Evolutionary conservation across 2,329 filamentous ascomycete species (phyloP), one percentile per base, ranked within the genome.

Genomic region (Periglandula ipomoeae): DNA sequence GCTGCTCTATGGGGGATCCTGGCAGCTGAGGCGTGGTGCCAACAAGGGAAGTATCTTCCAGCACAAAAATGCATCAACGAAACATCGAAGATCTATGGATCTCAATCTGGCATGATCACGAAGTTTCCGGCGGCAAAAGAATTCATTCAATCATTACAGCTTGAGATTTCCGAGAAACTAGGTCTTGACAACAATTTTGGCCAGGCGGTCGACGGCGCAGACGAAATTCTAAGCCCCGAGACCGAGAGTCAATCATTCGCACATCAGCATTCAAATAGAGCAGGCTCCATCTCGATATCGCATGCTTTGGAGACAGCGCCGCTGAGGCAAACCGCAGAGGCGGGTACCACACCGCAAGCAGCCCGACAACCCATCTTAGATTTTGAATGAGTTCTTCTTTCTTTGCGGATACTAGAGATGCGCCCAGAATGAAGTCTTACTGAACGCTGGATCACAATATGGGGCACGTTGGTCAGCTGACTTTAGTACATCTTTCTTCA

Each of bases 1-100:
- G 87, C 90, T 2, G 93, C 87, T 0, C 78, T 95, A 54, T 98
- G 90, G 90, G 85, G 84, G 55, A 76, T 93, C 20, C 75, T 95
- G 35, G 85, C 87, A 1, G 84, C 89, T 1, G 86, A 95, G 58
- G 78, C 82, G 1, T 98, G 93, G 93, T 73, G 91, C 48, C 77
- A 78, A 45, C 78, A 90, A 53, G 81, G 78, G 30, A 90, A 91
- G 60, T 81, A 82, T 47, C 79, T 85, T 13, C 86, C 94, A 60
- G 87, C 89, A 1, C 86, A 88, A 55, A 76, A 79, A 50, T 88
- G 87, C 54, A 75, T 97, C 1, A 81, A 86, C 44, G 81, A 85
- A 55, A 87, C 87, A 3, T 67, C 71, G 24, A 69, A 64, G 44
- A 75, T 73, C 58, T 84, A 82, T 59, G 68, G 70, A 6, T 65